Conservation (phyloP, 2,329 filamentous ascomycete genomes). For the Ophiostoma montium region DNA sequence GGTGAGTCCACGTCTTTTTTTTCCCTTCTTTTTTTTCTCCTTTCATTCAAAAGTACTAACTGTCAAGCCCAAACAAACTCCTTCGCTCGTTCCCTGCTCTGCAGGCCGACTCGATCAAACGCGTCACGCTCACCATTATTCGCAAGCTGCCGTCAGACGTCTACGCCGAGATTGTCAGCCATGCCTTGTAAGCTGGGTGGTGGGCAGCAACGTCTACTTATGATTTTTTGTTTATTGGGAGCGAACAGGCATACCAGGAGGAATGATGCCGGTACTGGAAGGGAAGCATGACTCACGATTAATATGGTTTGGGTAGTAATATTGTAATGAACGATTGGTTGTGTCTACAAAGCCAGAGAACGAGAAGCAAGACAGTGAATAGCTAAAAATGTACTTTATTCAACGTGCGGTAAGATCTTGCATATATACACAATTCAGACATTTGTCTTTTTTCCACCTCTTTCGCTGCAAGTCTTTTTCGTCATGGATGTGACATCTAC, state of each 20-base stretch:
- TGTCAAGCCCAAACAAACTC: constrained; percentile 70
- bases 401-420: background rate
- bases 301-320: no score
- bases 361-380: no score
- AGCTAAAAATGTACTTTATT: no score
- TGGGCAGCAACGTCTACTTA: no score
- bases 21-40: no score
- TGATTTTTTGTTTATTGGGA: background rate
- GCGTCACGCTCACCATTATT: constrained; percentile 71
- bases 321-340: no score
- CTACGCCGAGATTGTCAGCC: constrained; percentile 77
- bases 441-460: background rate
- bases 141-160: constrained; percentile 82
- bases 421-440: background rate
- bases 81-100: constrained; percentile 77
- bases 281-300: no score
- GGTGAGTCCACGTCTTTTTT: constrained; percentile 45
- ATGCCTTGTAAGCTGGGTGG: constrained; percentile 50
- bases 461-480: background rate
- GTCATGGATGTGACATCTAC: background rate
- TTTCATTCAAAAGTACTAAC: background rate
- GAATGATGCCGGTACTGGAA: no score
- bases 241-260: background rate
- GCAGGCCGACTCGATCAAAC: constrained; percentile 71
- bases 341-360: no score